Conservation (phyloP, 768 basidiomycete species). For the Auricularia sp. region DNA sequence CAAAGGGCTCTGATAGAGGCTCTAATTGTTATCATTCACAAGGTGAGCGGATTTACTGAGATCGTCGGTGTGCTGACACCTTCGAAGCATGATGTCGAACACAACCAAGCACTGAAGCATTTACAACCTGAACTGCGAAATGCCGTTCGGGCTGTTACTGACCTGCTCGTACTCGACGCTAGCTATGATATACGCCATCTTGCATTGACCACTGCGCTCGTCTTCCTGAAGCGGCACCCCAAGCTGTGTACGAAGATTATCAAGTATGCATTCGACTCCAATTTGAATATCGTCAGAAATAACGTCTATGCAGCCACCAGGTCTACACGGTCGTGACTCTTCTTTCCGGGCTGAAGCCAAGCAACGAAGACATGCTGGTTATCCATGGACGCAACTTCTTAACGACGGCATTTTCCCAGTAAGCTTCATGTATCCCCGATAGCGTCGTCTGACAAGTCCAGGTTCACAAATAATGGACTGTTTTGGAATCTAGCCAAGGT, state of each 20-base stretch:
- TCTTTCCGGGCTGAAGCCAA: conserved; percentile 35
- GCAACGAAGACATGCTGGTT: conserved; percentile 48
- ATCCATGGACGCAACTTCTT: conserved; percentile 48
- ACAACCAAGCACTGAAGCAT: conserved; percentile 34
- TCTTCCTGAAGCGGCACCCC: conserved; percentile 53
- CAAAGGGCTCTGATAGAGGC: conserved; percentile 54
- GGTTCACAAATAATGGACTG: conserved; percentile 49
- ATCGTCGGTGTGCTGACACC: background rate
- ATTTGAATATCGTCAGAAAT: background rate
- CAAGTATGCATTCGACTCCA: conserved; percentile 30
- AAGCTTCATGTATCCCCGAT: conserved; percentile 10
- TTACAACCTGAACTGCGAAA: conserved; percentile 42
- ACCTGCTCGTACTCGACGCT: conserved; percentile 40
- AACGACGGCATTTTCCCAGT: conserved; percentile 41
- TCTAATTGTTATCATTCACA: conserved; percentile 55
- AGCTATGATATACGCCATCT: conserved; percentile 62
- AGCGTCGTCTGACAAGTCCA: conserved; percentile 14
- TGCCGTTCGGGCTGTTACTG: conserved; percentile 42
- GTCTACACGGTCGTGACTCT: conserved; percentile 43
- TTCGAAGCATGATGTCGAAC: conserved; percentile 49
- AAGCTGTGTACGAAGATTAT: conserved; percentile 41
- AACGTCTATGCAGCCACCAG: conserved; percentile 30
- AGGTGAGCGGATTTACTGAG: conserved; percentile 18
- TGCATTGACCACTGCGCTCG: conserved; percentile 48
- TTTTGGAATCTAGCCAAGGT: conserved; percentile 52